Evolutionary conservation across 768 basidiomycete genomes (phyloP), one percentile per base, ranked within the genome.

Genomic region (Boletellus ananas): DNA sequence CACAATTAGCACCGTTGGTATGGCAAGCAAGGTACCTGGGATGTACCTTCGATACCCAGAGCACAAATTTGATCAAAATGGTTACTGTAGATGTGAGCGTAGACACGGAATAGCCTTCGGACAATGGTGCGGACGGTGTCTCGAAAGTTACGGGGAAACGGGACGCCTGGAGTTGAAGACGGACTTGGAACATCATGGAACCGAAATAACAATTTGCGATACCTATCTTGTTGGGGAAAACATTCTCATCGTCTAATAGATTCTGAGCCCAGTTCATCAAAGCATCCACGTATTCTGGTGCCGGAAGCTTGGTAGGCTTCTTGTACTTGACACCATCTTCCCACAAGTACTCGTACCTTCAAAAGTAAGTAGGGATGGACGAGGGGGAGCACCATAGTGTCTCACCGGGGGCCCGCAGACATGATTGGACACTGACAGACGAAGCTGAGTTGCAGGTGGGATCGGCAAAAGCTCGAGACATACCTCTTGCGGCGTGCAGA

Each of bases 61-160:
- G 96, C 96, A 67, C 95, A 98, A 51, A 98, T 91, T 61, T 98
- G 95, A 61, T 98, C 96, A 68, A 99, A 98, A 70, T 99, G 96
- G 58, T 93, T 95, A 76, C 94, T 95, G 75, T 99, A 99, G 63
- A 98, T 85, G 67, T 99, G 96, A 17, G 94, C 96, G 66, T 99
- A 99, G 36, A 99, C 90, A 16, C 96, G 81, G 79, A 99, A 99
- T 48, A 99, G 69, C 23, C 96, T 81, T 39, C 96, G 81, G 50
- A 92, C 81, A 51, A 99, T 93, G 10, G 90, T 92, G 63, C 92
- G 86, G 53, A 96, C 87, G 0, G 90, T 94, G 16, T 90, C 87
- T 25, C 85, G 82, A 71, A 96, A 98, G 63, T 83, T 91, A 64
- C 79, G 82, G 1, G 94, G 90, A 69, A 98, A 98, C 2, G 91